phyloP scores from a whole-genome alignment of 768 basidiomycete genomes.

The Leccinum boreale region DNA sequence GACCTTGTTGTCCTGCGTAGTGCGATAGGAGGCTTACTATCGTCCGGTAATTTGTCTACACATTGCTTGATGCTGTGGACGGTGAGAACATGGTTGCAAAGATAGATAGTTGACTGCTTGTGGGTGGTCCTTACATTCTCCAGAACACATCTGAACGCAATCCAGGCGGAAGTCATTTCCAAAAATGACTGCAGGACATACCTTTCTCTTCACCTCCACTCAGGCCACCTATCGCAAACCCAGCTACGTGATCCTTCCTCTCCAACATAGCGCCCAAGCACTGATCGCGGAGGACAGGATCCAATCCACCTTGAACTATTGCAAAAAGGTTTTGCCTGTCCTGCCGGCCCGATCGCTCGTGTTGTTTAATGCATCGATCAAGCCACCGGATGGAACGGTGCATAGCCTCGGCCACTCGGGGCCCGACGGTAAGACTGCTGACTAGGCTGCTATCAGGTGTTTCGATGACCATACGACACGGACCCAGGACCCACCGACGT shows the following conservation, averaged over 20 bases:
- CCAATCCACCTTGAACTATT: slow-evolving; percentile 87
- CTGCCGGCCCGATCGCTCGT: slow-evolving; percentile 63
- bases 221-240: slow-evolving; percentile 87
- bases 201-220: slow-evolving; percentile 94
- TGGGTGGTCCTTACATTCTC: slow-evolving; percentile 58
- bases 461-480: neutral
- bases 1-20: neutral
- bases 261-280: slow-evolving; percentile 83
- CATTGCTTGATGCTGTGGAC: slow-evolving; percentile 72
- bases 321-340: slow-evolving; percentile 83
- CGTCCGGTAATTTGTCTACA: slow-evolving; percentile 70
- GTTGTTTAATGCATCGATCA: slow-evolving; percentile 79
- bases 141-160: slow-evolving; percentile 68
- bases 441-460: slow-evolving; percentile 41
- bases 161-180: slow-evolving; percentile 5
- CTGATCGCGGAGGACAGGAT: slow-evolving; percentile 62
- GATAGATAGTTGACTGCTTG: neutral
- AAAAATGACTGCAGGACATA: slow-evolving; percentile 24
- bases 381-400: slow-evolving; percentile 86
- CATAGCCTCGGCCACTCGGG: slow-evolving; percentile 86
- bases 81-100: slow-evolving; percentile 8
- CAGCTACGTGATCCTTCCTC: slow-evolving; percentile 72
- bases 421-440: slow-evolving; percentile 74
- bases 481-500: slow-evolving; percentile 61
- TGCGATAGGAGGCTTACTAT: slow-evolving; percentile 47